Conservation (phyloP, 192 early-diverging fungal genomes). For the Podila epigama region DNA sequence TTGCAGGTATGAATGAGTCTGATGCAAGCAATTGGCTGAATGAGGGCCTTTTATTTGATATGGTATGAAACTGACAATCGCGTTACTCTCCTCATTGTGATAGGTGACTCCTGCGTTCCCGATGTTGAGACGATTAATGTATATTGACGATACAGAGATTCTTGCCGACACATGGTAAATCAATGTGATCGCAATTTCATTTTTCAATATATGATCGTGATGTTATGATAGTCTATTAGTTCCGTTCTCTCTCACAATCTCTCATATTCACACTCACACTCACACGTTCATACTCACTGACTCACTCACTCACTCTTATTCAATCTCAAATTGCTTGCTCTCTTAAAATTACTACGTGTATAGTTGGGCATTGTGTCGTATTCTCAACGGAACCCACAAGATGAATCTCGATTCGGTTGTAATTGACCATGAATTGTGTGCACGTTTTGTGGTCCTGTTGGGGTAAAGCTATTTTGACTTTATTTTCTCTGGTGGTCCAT, state of each 20-base stretch:
- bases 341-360: not conserved
- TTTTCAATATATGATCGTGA: not conserved
- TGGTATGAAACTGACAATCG: not conserved
- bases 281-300: too few species aligned
- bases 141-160: slow-evolving; percentile 45
- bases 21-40: too few species aligned
- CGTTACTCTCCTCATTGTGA: not conserved
- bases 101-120: slow-evolving; percentile 47
- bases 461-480: slow-evolving; percentile 2
- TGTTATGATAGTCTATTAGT: not conserved
- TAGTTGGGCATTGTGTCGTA: slow-evolving; percentile 51
- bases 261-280: not conserved
- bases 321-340: not conserved
- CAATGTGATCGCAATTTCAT: not conserved
- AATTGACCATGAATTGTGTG: slow-evolving; percentile 36
- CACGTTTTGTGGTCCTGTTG: slow-evolving; percentile 28
- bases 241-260: not conserved
- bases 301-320: too few species aligned
- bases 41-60: too few species aligned
- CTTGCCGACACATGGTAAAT: slow-evolving; percentile 45
- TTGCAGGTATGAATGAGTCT: slow-evolving; percentile 41
- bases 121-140: slow-evolving; percentile 40
- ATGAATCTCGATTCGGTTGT: slow-evolving; percentile 42
- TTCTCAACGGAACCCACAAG: slow-evolving; percentile 45
- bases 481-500: too few species aligned